These are phyloP conservation scores for Epichloe brachyelytri DNA, from an alignment of 2,329 filamentous ascomycete species.

Conservation along the genomic window DNA sequence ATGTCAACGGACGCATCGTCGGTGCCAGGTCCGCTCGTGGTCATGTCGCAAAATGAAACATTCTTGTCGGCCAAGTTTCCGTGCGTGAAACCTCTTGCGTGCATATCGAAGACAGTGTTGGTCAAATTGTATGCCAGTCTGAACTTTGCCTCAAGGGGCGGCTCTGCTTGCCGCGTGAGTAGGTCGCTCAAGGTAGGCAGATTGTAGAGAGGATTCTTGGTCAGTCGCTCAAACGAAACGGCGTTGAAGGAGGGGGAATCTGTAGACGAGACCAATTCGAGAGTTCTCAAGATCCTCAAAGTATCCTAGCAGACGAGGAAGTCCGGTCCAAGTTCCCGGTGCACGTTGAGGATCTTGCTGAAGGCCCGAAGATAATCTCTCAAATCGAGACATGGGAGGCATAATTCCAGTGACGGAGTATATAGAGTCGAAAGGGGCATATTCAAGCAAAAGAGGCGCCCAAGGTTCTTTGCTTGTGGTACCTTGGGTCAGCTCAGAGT, in stretches of 20 bases:
- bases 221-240: slow-evolving; percentile 38
- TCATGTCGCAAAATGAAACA: slow-evolving; percentile 48
- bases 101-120: slow-evolving; percentile 61
- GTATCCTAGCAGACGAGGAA: slow-evolving; percentile 52
- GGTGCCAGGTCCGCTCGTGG: slow-evolving; percentile 27
- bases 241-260: slow-evolving; percentile 56
- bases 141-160: slow-evolving; percentile 63
- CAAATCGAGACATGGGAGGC: slow-evolving; percentile 51
- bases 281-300: slow-evolving; percentile 62
- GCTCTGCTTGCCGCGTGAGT: slow-evolving; percentile 40
- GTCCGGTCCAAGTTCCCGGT: slow-evolving; percentile 45
- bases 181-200: slow-evolving; percentile 42
- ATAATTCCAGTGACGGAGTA: slow-evolving; percentile 50
- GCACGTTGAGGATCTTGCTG: slow-evolving; percentile 39
- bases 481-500: slow-evolving; percentile 32
- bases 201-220: slow-evolving; percentile 35
- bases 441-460: slow-evolving; percentile 55
- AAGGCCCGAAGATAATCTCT: slow-evolving; percentile 46
- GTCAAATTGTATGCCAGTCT: slow-evolving; percentile 59
- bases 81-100: slow-evolving; percentile 55
- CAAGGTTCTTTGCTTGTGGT: slow-evolving; percentile 31
- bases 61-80: slow-evolving; percentile 56
- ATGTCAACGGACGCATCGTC: slow-evolving; percentile 43
- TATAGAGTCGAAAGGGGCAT: slow-evolving; percentile 50
- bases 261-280: slow-evolving; percentile 62